Percentiles rank a stretch among this genome's conserved stretches.
phyloP scores from a whole-genome alignment of 768 basidiomycete genomes.

The Macrolepiota albuminosa region DNA sequence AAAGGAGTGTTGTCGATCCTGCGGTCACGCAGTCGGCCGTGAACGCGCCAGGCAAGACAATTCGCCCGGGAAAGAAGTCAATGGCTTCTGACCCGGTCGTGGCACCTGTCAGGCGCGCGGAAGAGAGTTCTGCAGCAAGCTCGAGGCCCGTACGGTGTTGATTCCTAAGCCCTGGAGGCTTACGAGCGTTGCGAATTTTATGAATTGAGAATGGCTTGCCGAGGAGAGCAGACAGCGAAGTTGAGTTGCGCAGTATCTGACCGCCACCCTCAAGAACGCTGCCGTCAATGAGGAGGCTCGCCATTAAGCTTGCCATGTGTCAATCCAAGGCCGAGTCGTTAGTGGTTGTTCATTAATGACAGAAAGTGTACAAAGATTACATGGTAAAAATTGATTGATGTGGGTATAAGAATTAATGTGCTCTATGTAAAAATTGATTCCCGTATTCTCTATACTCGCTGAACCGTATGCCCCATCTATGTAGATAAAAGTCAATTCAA shows the following conservation, averaged over 20 bases:
- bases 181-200: conserved; percentile 56
- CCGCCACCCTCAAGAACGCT: conserved; percentile 60
- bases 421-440: neutral
- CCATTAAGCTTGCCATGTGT: conserved; percentile 16
- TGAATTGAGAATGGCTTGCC: conserved; percentile 53
- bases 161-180: conserved; percentile 60
- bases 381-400: conserved; percentile 8
- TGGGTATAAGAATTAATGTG: conserved; percentile 3
- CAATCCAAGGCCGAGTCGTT: neutral
- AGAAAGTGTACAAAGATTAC: conserved; percentile 10
- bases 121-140: conserved; percentile 58
- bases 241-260: conserved; percentile 66
- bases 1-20: conserved; percentile 64
- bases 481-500: conserved; percentile 2
- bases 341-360: neutral
- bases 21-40: conserved; percentile 52
- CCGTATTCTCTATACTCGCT: conserved; percentile 9
- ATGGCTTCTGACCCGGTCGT: conserved; percentile 46
- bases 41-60: conserved; percentile 36
- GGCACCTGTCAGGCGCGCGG: conserved; percentile 52
- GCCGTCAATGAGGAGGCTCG: conserved; percentile 35
- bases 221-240: conserved; percentile 62
- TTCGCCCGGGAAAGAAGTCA: conserved; percentile 50
- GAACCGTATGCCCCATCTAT: conserved; percentile 16
- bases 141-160: conserved; percentile 72